phyloP scores from a whole-genome alignment of 192 early-diverging fungal species.

The Backusella westeae region DNA sequence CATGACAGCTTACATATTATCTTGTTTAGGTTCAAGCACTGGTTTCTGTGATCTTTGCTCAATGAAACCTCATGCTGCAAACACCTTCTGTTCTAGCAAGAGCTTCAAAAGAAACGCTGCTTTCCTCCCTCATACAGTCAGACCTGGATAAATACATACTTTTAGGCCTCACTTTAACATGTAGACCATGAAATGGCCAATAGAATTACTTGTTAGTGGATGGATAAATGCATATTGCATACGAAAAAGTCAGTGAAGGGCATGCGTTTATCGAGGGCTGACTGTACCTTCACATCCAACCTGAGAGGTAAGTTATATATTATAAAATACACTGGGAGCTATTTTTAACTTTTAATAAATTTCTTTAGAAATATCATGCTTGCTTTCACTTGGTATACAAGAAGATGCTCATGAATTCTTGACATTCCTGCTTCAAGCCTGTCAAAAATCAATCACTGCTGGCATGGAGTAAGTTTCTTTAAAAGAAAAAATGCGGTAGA shows the following conservation, averaged over 20 bases:
- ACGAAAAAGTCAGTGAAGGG: no score
- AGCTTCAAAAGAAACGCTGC: conserved; percentile 26
- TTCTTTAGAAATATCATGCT: conserved; percentile 67
- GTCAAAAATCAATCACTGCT: conserved; percentile 60
- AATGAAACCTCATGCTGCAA: conserved; percentile 65
- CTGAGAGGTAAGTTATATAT: conserved; percentile 48
- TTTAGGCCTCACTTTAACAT: no score
- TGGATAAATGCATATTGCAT: no score
- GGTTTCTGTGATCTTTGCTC: conserved; percentile 75
- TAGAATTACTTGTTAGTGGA: no score
- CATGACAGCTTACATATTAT: background rate
- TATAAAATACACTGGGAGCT: no score
- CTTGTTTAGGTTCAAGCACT: conserved; percentile 39
- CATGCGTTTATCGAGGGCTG: no score
- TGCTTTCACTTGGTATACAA: conserved; percentile 78
- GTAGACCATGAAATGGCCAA: no score
- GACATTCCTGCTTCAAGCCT: conserved; percentile 62
- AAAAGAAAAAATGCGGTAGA: background rate
- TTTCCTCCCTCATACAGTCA: conserved; percentile 68
- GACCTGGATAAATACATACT: no score
- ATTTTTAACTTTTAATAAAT: background rate
- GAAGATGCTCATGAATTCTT: conserved; percentile 93
- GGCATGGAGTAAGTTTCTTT: conserved; percentile 36
- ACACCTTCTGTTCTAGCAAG: conserved; percentile 47
- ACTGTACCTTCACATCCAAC: conserved; percentile 57